A percentile compares a stretch with the other conserved stretches of the same genome.
Conservation (phyloP, 176 grass and related monocot species). For the Zoysia pacifica region DNA sequence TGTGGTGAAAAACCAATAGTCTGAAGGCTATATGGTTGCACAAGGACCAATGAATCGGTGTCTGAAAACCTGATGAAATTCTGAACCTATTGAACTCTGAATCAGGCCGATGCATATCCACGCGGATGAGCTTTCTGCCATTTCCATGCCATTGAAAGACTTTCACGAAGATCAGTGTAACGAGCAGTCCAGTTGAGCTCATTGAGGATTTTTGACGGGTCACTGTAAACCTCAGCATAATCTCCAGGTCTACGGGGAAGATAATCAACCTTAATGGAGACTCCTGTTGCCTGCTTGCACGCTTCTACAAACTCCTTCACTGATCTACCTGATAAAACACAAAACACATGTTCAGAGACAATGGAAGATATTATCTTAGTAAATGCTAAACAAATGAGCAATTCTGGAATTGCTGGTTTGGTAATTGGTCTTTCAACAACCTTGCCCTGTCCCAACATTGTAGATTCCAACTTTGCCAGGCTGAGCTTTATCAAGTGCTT, state of each 20-base stretch:
- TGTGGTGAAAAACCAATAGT: constrained; percentile 33
- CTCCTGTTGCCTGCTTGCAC: constrained; percentile 87
- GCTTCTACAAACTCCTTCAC: constrained; percentile 95
- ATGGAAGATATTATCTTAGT: neutral
- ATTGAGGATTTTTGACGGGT: constrained; percentile 72
- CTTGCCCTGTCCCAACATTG: constrained; percentile 91
- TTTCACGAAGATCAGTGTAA: constrained; percentile 77
- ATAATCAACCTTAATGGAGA: constrained; percentile 64
- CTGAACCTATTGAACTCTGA: constrained; percentile 8
- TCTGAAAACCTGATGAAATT: neutral
- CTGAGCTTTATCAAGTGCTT: constrained; percentile 82
- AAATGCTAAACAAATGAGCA: neutral
- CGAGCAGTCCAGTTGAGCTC: constrained; percentile 89
- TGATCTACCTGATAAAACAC: constrained; percentile 75
- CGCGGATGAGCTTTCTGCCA: constrained; percentile 83
- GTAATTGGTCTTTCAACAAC: constrained; percentile 43
- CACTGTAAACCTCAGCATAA: constrained; percentile 92
- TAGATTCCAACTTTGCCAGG: constrained; percentile 92
- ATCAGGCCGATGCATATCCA: constrained; percentile 64
- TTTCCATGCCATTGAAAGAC: constrained; percentile 82
- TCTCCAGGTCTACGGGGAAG: constrained; percentile 82
- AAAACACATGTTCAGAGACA: constrained; percentile 43
- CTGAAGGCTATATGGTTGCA: constrained; percentile 38
- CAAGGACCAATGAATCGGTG: constrained; percentile 30
- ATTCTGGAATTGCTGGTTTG: neutral